Percentiles rank a stretch among this genome's conserved stretches.
phyloP scores from a whole-genome alignment of 306 rosid species.

The Prunus mongolica region DNA sequence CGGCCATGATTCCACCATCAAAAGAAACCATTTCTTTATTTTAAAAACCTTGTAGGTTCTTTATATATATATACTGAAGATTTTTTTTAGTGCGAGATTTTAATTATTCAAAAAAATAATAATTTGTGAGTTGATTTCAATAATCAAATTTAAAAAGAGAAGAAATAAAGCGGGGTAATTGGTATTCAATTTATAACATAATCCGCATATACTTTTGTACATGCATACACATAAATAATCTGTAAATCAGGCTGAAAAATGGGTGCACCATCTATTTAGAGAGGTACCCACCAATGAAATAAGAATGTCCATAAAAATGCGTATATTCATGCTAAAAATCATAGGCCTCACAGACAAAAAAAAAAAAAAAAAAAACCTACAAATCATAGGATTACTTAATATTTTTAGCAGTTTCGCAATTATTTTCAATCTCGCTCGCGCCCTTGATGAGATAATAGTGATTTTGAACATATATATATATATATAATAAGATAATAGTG shows the following conservation, averaged over 20 bases:
- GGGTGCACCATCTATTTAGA: not conserved
- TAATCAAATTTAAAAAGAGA: not conserved
- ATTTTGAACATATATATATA: not conserved
- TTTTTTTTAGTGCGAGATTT: not conserved
- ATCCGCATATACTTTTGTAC: too few relatives aligned
- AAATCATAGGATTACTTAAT: not conserved
- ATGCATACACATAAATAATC: too few relatives aligned
- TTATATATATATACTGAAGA: not conserved
- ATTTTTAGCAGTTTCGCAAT: not conserved
- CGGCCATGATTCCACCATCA: slow-evolving; percentile 75
- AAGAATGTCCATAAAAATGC: not conserved
- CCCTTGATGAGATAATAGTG: not conserved
- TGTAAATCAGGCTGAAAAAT: not conserved
- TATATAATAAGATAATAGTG: not conserved
- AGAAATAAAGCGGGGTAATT: not conserved
- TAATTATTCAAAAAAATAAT: not conserved
- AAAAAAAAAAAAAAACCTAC: not conserved
- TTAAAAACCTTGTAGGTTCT: not conserved
- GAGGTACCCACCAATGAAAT: not conserved
- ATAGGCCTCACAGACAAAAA: too few relatives aligned
- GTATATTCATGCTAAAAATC: not conserved
- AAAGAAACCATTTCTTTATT: slow-evolving; percentile 26
- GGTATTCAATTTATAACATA: not conserved
- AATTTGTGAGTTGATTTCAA: not conserved
- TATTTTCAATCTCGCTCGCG: not conserved